phyloP scores from a whole-genome alignment of 2,329 filamentous ascomycete genomes.

The Xylaria hypoxylon region DNA sequence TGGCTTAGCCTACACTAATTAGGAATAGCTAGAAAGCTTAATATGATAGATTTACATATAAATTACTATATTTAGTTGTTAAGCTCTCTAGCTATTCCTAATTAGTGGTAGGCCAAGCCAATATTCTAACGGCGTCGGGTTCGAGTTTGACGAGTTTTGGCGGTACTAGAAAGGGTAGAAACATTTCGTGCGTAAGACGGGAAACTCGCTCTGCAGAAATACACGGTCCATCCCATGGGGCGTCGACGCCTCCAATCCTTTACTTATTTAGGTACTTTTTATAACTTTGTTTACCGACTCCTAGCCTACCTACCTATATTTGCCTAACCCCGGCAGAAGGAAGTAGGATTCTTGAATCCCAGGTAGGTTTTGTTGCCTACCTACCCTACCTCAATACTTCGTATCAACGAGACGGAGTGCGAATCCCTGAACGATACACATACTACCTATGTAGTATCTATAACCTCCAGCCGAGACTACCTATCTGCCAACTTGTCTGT shows the following conservation, averaged over 20 bases:
- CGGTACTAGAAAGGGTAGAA: not conserved
- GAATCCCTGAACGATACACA: not conserved
- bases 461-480: not conserved
- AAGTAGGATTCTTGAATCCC: not conserved
- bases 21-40: too few relatives aligned
- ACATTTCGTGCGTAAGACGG: constrained; percentile 4
- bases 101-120: too few relatives aligned
- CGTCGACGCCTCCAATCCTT: not conserved
- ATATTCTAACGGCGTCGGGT: too few relatives aligned
- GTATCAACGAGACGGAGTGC: not conserved
- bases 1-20: too few relatives aligned
- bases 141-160: too few relatives aligned
- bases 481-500: not conserved
- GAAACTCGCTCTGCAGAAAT: constrained; percentile 7
- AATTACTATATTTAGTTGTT: too few relatives aligned
- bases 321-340: constrained; percentile 2
- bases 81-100: too few relatives aligned
- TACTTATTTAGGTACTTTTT: not conserved
- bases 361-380: not conserved
- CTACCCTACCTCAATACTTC: too few relatives aligned
- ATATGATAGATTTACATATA: too few relatives aligned
- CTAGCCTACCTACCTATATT: constrained; percentile 4
- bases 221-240: not conserved
- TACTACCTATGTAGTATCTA: not conserved
- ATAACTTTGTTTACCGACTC: not conserved